Base-by-base conservation (phyloP, 2,329 filamentous ascomycete genomes). In the Aspergillus pseudonomiae region DNA sequence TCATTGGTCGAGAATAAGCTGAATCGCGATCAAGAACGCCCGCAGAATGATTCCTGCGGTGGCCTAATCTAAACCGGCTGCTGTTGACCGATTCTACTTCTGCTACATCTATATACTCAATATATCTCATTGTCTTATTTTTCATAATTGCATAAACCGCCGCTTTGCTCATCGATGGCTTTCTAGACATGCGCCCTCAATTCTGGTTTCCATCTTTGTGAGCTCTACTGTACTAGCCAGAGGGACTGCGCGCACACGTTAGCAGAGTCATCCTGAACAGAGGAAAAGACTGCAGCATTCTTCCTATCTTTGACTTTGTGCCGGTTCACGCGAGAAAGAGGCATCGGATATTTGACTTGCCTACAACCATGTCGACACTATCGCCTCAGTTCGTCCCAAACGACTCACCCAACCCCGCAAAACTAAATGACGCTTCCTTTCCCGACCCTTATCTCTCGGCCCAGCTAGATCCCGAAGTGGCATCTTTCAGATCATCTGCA, bases 371-470 rank as follows among this genome's bases (percentile, higher is more conserved):
- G 65, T 67, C 70, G 56, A 67, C 67, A 4, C 48, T 68, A 65
- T 70, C 63, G 59, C 70, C 55, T 52, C 67, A 67, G 63, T 70
- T 70, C 64, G 63, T 65, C 61, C 60, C 62, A 19, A 63, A 66
- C 45, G 66, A 71, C 48, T 74, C 71, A 19, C 64, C 69, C 41
- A 70, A 68, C 60, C 66, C 68, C 43, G 65, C 72, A 52, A 70
- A 68, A 19, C 74, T 77, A 63, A 75, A 74, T 52, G 71, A 77
- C 39, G 67, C 74, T 48, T 73, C 69, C 52, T 70, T 72, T 60
- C 72, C 72, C 57, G 78, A 80, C 58, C 75, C 77, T 26, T 80
- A 79, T 66, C 74, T 81, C 9, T 76, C 77, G 16, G 72, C 76
- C 11, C 72, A 76, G 9, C 74, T 75, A 11, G 75, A 77, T 62